phyloP scores from a whole-genome alignment of 345 rosid species.

The Brassica rapa region DNA sequence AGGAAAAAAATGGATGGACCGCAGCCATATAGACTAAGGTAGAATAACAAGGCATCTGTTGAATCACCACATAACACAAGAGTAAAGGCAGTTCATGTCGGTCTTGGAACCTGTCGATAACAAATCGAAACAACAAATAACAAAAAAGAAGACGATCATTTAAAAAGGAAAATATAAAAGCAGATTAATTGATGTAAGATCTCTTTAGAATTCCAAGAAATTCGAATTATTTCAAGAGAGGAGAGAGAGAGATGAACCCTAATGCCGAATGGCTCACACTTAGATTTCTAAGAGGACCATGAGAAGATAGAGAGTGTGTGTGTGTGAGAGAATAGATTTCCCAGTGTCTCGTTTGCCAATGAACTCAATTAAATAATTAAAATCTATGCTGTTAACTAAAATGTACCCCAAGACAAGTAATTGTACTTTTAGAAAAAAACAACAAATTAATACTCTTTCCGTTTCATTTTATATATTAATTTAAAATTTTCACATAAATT shows the following conservation, averaged over 20 bases:
- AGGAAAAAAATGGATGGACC: conserved; percentile 11
- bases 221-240: neutral
- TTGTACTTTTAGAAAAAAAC: neutral
- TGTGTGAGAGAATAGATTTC: neutral
- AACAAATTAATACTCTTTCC: neutral
- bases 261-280: conserved; percentile 23
- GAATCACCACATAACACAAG: conserved; percentile 37
- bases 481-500: too few relatives aligned
- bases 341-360: conserved; percentile 14
- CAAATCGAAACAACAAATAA: conserved; percentile 29
- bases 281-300: neutral
- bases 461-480: too few relatives aligned
- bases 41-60: conserved; percentile 32
- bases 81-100: conserved; percentile 52
- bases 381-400: neutral
- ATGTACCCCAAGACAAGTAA: neutral
- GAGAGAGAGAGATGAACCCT: conserved; percentile 41
- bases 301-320: neutral
- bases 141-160: neutral
- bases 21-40: conserved; percentile 33
- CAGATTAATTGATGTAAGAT: conserved; percentile 23
- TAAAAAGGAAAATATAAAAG: conserved; percentile 17
- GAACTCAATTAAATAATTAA: conserved; percentile 15
- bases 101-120: conserved; percentile 71
- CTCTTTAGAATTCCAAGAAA: conserved; percentile 35